phyloP scores from a whole-genome alignment of 1,284 basidiomycete species.

The Malassezia dermatis region DNA sequence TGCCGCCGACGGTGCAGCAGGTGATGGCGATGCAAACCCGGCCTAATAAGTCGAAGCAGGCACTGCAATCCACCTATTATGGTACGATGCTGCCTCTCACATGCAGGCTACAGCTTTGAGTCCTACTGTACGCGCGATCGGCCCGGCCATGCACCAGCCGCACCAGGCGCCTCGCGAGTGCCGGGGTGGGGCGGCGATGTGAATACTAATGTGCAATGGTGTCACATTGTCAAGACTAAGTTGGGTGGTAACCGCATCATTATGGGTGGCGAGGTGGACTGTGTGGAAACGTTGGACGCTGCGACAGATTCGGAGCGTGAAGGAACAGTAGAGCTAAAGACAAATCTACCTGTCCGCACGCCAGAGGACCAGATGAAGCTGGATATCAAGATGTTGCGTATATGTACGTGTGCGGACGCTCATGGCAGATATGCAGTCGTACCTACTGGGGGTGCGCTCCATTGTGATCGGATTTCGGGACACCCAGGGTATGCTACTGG shows the following conservation, averaged over 20 bases:
- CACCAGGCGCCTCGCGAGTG: background rate
- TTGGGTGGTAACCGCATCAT: conserved; percentile 69
- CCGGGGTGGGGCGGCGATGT: conserved; percentile 68
- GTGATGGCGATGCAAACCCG: background rate
- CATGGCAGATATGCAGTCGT: conserved; percentile 62
- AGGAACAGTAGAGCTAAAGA: conserved; percentile 78
- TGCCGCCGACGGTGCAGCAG: conserved; percentile 1
- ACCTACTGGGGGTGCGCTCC: conserved; percentile 70
- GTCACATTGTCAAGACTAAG: conserved; percentile 79
- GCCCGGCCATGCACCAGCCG: background rate
- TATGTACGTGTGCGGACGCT: background rate
- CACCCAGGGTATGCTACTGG: conserved; percentile 54
- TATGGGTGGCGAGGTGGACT: conserved; percentile 91
- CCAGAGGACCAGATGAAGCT: conserved; percentile 66
- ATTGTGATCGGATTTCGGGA: conserved; percentile 87
- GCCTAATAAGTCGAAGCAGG: background rate
- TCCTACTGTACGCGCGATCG: conserved; percentile 62
- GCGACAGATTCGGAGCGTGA: conserved; percentile 3
- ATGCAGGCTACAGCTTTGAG: conserved; percentile 63
- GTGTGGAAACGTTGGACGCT: conserved; percentile 52
- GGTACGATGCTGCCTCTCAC: conserved; percentile 17
- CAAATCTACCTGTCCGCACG: conserved; percentile 64
- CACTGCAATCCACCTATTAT: conserved; percentile 7
- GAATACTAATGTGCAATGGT: conserved; percentile 92
- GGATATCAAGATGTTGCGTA: conserved; percentile 62